Evolutionary conservation across 805 yeast genomes (phyloP).

Genomic region (Debaryomyces maramus): DNA sequence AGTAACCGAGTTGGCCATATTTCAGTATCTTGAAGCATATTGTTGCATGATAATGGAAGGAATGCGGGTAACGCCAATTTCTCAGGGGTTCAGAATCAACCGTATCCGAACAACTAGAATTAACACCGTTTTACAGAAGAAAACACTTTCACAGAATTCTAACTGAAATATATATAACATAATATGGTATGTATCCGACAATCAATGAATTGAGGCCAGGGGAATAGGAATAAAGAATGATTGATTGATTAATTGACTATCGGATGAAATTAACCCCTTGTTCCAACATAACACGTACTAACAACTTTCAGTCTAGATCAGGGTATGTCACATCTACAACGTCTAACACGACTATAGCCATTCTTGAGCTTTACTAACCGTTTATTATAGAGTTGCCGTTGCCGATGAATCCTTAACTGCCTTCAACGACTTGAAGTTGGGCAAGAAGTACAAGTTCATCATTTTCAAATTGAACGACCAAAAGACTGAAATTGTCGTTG

Average conservation of each 20-base stretch:
- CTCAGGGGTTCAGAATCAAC: constrained; percentile 1
- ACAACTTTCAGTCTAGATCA: constrained; percentile 29
- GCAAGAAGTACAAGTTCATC: constrained; percentile 83
- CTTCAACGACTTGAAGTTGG: constrained; percentile 93
- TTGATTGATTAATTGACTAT: constrained; percentile 1
- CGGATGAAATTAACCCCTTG: background rate
- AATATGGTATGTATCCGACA: constrained; percentile 9
- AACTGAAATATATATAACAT: constrained; percentile 1
- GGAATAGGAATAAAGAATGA: background rate
- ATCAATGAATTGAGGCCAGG: background rate
- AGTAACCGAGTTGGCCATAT: too few relatives aligned
- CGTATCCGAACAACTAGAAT: background rate
- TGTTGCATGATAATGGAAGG: too few relatives aligned
- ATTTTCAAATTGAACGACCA: constrained; percentile 78
- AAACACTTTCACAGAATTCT: constrained; percentile 5
- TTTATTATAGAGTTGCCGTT: constrained; percentile 40
- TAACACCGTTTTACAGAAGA: constrained; percentile 6
- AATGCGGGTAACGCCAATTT: background rate
- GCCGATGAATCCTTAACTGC: constrained; percentile 87
- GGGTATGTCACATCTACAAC: constrained; percentile 23
- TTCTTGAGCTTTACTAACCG: constrained; percentile 11
- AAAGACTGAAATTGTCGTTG: constrained; percentile 90
- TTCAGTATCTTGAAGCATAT: too few relatives aligned
- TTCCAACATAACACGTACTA: constrained; percentile 10
- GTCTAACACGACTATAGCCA: background rate